phyloP scores from a whole-genome alignment of 257 asterid species.

The Eustoma russellianum region DNA sequence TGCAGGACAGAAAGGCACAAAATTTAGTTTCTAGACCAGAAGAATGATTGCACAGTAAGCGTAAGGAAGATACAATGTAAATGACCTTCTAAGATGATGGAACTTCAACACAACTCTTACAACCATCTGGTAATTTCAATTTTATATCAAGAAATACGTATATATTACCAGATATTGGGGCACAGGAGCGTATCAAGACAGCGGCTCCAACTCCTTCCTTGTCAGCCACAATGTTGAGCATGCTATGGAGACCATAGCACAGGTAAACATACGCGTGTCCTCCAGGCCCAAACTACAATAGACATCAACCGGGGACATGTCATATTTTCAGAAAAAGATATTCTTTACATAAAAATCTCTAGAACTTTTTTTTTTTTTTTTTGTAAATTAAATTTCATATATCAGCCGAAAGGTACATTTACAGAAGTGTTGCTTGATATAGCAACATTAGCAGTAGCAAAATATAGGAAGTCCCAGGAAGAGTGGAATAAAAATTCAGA shows the following conservation, averaged over 20 bases:
- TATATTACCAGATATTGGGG: slow-evolving; percentile 64
- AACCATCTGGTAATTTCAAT: background rate
- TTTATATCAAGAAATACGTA: no score
- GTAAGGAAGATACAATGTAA: no score
- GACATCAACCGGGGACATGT: background rate
- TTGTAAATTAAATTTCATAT: no score
- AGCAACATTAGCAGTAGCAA: no score
- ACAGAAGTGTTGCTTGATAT: no score
- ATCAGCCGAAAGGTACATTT: no score
- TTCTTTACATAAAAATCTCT: no score
- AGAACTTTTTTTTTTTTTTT: no score
- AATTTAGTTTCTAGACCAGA: background rate
- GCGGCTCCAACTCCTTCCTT: slow-evolving; percentile 85
- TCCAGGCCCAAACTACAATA: slow-evolving; percentile 73
- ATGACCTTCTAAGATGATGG: background rate
- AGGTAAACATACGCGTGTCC: slow-evolving; percentile 92
- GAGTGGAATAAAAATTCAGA: no score
- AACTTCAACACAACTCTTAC: background rate
- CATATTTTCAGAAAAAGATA: background rate
- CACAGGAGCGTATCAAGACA: slow-evolving; percentile 80
- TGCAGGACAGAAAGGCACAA: no score
- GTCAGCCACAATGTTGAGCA: slow-evolving; percentile 95
- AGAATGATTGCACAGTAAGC: background rate
- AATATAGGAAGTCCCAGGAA: no score
- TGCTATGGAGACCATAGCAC: slow-evolving; percentile 80